A percentile compares a stretch with the other conserved stretches of the same genome.
Evolutionary conservation across 306 rosid genomes (phyloP).

Genomic region (Dalbergia cochinchinensis): DNA sequence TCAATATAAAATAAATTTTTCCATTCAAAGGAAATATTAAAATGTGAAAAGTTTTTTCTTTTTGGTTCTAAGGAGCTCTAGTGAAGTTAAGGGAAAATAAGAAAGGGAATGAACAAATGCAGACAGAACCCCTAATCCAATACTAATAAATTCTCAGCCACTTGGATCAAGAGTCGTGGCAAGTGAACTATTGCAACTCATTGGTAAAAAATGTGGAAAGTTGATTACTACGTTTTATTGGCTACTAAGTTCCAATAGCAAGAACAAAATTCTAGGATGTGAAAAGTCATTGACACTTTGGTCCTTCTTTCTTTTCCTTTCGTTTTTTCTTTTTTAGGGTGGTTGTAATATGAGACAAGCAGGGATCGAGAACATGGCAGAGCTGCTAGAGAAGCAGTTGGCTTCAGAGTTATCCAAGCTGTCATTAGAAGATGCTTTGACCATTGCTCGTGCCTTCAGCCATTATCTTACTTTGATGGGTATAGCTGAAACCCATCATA

Average conservation of each 20-base stretch:
- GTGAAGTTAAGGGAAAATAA: no score
- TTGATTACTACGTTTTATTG: background rate
- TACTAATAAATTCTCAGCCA: no score
- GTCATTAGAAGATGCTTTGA: conserved; percentile 80
- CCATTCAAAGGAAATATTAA: no score
- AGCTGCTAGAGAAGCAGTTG: conserved; percentile 80
- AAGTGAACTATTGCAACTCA: no score
- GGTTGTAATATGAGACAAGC: conserved; percentile 87
- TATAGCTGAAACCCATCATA: conserved; percentile 90
- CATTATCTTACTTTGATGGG: conserved; percentile 88
- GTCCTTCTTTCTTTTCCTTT: background rate
- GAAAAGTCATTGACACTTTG: background rate
- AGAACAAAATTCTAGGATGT: background rate
- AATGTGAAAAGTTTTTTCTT: no score
- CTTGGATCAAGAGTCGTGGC: no score
- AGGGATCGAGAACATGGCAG: conserved; percentile 81
- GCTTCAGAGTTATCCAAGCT: conserved; percentile 79
- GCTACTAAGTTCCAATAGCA: conserved; percentile 31
- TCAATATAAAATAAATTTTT: no score
- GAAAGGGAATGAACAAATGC: no score
- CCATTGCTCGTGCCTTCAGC: conserved; percentile 86
- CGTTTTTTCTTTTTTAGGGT: conserved; percentile 52
- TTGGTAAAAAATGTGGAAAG: background rate
- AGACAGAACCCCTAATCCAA: no score
- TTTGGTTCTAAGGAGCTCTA: no score